These are phyloP conservation scores for Kuraishia hungarica DNA, from an alignment of 805 yeast species.

Conservation along the genomic window DNA sequence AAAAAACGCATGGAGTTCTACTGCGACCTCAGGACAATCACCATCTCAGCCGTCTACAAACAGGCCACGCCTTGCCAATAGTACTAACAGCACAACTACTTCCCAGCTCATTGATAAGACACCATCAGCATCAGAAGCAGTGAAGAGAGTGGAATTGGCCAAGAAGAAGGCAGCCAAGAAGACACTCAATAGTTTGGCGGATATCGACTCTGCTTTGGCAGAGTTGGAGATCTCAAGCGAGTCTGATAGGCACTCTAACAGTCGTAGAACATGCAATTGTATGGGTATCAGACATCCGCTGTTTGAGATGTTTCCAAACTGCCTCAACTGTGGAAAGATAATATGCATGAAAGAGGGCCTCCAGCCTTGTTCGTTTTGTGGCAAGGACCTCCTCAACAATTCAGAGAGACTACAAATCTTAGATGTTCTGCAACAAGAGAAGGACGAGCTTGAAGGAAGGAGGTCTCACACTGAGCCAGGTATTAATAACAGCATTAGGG, in stretches of 20 bases:
- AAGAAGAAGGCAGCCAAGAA: conserved; percentile 28
- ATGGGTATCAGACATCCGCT: conserved; percentile 85
- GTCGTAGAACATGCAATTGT: conserved; percentile 51
- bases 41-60: not conserved
- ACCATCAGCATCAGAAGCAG: conserved; percentile 20
- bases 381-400: conserved; percentile 49
- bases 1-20: not conserved
- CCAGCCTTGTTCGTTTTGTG: conserved; percentile 85
- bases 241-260: conserved; percentile 7
- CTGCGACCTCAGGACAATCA: not conserved
- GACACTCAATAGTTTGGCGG: conserved; percentile 42
- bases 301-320: conserved; percentile 86
- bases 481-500: conserved; percentile 11
- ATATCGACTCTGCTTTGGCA: conserved; percentile 38
- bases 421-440: conserved; percentile 45
- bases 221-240: conserved; percentile 29
- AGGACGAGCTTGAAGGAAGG: conserved; percentile 28
- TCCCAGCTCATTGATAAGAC: conserved; percentile 37
- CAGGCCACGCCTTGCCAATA: conserved; percentile 5
- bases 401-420: conserved; percentile 57
- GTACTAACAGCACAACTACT: conserved; percentile 27
- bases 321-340: conserved; percentile 89
- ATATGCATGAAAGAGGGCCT: conserved; percentile 86
- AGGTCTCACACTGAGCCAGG: conserved; percentile 10
- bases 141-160: conserved; percentile 9